phyloP scores from a whole-genome alignment of 345 rosid genomes.

The Eucalyptus paniculata region DNA sequence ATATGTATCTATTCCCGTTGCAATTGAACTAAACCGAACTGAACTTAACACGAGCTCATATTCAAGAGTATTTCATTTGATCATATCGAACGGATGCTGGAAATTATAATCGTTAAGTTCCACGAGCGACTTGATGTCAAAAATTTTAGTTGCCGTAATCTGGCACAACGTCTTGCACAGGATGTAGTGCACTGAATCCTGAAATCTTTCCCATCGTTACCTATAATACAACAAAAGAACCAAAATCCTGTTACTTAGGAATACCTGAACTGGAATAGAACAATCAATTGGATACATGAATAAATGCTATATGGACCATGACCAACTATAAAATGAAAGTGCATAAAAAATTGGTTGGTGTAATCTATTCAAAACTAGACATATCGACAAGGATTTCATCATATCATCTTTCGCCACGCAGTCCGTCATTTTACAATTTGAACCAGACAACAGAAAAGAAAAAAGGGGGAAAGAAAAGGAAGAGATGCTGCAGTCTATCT shows the following conservation, averaged over 20 bases:
- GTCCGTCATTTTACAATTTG: neutral
- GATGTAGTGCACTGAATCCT: neutral
- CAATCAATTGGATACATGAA: neutral
- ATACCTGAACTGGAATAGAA: neutral
- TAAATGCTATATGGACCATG: neutral
- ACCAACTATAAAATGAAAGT: neutral
- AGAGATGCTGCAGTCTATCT: constrained; percentile 10
- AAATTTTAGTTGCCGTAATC: neutral
- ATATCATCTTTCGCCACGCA: neutral
- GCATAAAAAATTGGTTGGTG: neutral
- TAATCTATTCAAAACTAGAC: neutral
- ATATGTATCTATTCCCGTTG: neutral
- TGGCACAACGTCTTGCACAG: neutral
- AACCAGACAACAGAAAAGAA: neutral
- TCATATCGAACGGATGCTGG: neutral
- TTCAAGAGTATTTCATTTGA: neutral
- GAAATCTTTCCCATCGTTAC: neutral
- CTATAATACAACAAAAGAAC: neutral
- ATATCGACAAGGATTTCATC: neutral
- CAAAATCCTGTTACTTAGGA: neutral
- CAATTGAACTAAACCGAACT: neutral
- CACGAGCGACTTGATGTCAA: neutral
- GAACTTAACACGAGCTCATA: neutral
- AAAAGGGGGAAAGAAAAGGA: neutral
- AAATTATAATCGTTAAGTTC: neutral